Conservation (phyloP, 148 eudicot species). For the Camellia japonica region DNA sequence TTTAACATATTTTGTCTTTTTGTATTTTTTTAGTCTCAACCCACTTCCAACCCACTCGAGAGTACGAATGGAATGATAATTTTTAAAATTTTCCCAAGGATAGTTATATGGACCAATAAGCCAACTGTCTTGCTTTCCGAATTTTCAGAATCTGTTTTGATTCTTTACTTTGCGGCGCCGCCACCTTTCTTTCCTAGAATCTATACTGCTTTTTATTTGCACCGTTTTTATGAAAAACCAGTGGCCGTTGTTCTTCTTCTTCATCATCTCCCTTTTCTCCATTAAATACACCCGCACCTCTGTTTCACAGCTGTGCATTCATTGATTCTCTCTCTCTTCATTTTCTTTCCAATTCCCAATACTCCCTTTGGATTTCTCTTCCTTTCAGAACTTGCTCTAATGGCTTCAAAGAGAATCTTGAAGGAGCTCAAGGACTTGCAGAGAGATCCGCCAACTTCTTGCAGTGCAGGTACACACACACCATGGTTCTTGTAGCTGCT, state of each 20-base stretch:
- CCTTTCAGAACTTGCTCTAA: constrained; percentile 14
- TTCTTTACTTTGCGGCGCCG: constrained; percentile 29
- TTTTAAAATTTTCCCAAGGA: too few relatives aligned
- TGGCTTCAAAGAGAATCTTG: constrained; percentile 66
- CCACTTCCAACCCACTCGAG: too few relatives aligned
- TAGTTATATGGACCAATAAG: too few relatives aligned
- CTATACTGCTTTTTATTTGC: constrained; percentile 27
- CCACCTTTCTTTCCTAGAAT: constrained; percentile 28
- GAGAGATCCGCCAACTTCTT: constrained; percentile 74
- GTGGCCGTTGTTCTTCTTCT: not conserved
- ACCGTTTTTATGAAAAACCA: not conserved
- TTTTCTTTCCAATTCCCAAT: not conserved
- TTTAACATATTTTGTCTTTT: too few relatives aligned
- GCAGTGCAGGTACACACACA: constrained; percentile 60
- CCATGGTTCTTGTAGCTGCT: too few relatives aligned
- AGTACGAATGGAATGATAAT: too few relatives aligned
- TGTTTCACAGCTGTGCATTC: constrained; percentile 8
- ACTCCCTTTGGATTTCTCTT: not conserved
- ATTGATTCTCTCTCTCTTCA: not conserved
- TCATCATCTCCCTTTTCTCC: not conserved
- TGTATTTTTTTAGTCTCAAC: too few relatives aligned
- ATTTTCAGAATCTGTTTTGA: constrained; percentile 18
- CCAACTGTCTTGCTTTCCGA: not conserved
- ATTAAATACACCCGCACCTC: constrained; percentile 9
- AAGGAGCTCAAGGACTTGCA: constrained; percentile 77